Evolutionary conservation across 2,329 filamentous ascomycete genomes (phyloP).

Genomic region (Aschersonia sp.): DNA sequence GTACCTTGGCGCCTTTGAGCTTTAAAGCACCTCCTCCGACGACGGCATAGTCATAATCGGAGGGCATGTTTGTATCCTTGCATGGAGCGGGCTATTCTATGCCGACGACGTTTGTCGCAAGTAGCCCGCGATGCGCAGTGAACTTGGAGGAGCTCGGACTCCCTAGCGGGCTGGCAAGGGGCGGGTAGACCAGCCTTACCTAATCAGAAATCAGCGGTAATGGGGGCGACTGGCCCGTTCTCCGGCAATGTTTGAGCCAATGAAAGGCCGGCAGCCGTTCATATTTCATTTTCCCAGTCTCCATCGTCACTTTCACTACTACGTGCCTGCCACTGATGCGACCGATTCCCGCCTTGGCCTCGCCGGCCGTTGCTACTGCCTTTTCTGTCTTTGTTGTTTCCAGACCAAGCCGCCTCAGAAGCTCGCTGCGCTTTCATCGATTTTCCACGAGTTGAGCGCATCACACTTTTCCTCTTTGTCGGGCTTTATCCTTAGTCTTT

Average conservation of each 20-base stretch:
- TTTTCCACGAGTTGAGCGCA: too few relatives aligned
- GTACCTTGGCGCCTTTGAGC: slow-evolving; percentile 62
- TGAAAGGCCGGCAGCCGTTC: background rate
- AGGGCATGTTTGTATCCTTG: slow-evolving; percentile 38
- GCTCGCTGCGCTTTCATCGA: too few relatives aligned
- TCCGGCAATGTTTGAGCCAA: too few relatives aligned
- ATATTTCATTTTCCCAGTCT: background rate
- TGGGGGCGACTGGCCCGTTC: too few relatives aligned
- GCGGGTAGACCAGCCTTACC: background rate
- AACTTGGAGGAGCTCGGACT: background rate
- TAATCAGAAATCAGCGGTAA: background rate
- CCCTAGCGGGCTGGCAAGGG: background rate
- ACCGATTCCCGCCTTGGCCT: too few relatives aligned
- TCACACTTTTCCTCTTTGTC: too few relatives aligned
- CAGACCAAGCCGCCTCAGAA: too few relatives aligned
- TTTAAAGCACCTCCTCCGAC: slow-evolving; percentile 61
- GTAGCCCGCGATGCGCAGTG: background rate
- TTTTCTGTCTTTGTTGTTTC: too few relatives aligned
- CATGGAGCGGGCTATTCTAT: background rate
- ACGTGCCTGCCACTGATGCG: too few relatives aligned
- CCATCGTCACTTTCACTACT: background rate
- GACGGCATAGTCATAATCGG: slow-evolving; percentile 54
- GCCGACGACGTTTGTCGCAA: background rate
- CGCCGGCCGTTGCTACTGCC: too few relatives aligned
- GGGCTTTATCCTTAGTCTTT: too few relatives aligned